These are phyloP conservation scores for Syncephalastrum contaminatum DNA, from an alignment of 371 early-diverging fungal species.

Conservation along the genomic window DNA sequence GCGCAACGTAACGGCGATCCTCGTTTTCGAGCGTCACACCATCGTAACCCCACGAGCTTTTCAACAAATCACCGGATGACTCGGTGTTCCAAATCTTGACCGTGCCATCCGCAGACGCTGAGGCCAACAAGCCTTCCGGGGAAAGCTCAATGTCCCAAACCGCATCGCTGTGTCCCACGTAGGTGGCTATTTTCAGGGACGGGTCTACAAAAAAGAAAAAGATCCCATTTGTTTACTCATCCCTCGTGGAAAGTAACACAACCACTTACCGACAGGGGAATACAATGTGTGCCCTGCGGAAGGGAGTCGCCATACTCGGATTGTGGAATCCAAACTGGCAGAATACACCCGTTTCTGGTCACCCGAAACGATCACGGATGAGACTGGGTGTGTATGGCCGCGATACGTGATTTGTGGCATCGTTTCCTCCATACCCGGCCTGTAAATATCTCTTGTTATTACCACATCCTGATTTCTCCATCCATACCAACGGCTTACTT, in stretches of 20 bases:
- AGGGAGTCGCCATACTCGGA: conserved; percentile 78
- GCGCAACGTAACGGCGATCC: conserved; percentile 20
- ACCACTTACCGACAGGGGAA: conserved; percentile 52
- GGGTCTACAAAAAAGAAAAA: conserved; percentile 40
- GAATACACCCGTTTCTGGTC: conserved; percentile 66
- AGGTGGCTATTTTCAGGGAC: conserved; percentile 55
- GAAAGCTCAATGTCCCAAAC: conserved; percentile 85
- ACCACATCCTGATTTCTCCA: neutral
- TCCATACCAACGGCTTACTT: conserved; percentile 27
- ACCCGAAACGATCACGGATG: conserved; percentile 63
- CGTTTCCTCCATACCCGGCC: conserved; percentile 53
- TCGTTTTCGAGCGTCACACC: conserved; percentile 21
- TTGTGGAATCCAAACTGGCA: conserved; percentile 73
- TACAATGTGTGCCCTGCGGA: conserved; percentile 52
- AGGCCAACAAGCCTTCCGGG: conserved; percentile 63
- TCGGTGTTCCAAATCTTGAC: conserved; percentile 82
- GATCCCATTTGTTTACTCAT: conserved; percentile 3
- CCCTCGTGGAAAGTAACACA: neutral
- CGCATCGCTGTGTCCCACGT: conserved; percentile 80
- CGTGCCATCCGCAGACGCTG: conserved; percentile 81
- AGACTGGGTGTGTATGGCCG: conserved; percentile 76
- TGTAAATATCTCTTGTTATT: neutral
- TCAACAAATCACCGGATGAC: conserved; percentile 39
- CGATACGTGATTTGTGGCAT: conserved; percentile 76
- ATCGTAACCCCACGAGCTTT: conserved; percentile 50